A percentile compares a stretch with the other conserved stretches of the same genome.
phyloP scores from a whole-genome alignment of 2,329 filamentous ascomycete genomes.

The Apiospora kogelbergensis region DNA sequence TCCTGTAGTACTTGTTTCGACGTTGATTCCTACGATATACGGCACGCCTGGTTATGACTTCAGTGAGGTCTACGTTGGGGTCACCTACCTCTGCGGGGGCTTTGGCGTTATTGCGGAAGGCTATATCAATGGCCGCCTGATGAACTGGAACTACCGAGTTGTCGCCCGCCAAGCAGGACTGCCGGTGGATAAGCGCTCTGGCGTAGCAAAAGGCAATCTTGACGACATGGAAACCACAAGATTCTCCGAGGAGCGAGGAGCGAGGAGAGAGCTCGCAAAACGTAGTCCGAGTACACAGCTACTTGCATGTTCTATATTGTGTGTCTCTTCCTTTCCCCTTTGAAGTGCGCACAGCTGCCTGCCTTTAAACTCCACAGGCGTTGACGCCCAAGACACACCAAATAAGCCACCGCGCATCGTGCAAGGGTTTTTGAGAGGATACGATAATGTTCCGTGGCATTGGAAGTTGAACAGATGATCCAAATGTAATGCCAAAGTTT shows the following conservation, averaged over 20 bases:
- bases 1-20: constrained; percentile 9
- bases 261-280: not conserved
- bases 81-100: constrained; percentile 8
- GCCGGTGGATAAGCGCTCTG: constrained; percentile 39
- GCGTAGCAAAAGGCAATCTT: not conserved
- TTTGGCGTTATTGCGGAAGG: constrained; percentile 8
- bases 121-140: constrained; percentile 1
- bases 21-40: constrained; percentile 12
- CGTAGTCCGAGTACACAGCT: not conserved
- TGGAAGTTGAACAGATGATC: not conserved
- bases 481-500: not conserved
- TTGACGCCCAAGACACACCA: not conserved
- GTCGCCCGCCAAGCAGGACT: constrained; percentile 35
- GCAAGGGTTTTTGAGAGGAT: not conserved
- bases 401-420: not conserved
- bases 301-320: not conserved
- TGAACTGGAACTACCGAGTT: constrained; percentile 8
- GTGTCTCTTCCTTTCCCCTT: not conserved
- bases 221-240: not conserved
- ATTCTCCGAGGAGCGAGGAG: not conserved
- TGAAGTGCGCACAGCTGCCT: not conserved
- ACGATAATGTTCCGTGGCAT: not conserved
- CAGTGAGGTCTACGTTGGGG: constrained; percentile 5
- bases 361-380: not conserved
- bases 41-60: not conserved